Evolutionary conservation across 192 early-diverging fungal species (phyloP).

Genomic region (Anaeromyces robustus): DNA sequence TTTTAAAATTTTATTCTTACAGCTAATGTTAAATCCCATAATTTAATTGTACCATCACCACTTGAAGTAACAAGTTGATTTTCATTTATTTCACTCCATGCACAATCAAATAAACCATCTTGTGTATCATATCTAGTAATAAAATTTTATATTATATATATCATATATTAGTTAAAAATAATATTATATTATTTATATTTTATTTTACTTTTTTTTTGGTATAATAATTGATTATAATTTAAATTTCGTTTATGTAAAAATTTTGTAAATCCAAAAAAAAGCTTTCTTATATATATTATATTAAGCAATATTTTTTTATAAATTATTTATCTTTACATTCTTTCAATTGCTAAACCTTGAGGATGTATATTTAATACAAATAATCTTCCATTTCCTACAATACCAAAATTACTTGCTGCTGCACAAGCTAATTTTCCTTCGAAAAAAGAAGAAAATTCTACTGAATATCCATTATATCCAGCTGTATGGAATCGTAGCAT

Average conservation of each 20-base stretch:
- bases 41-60: conserved; percentile 88
- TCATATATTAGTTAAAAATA: too few relatives aligned
- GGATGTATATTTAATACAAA: conserved; percentile 44
- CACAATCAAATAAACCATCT: conserved; percentile 86
- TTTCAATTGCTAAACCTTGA: conserved; percentile 29
- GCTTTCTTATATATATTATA: too few relatives aligned
- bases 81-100: conserved; percentile 93
- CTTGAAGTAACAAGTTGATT: conserved; percentile 79
- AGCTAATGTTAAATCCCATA: conserved; percentile 76
- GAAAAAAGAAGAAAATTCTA: conserved; percentile 90
- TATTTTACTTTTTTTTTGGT: too few relatives aligned
- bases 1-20: conserved; percentile 26
- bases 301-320: background rate
- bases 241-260: too few relatives aligned
- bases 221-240: too few relatives aligned
- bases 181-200: too few relatives aligned
- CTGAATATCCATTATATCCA: conserved; percentile 16
- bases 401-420: conserved; percentile 84
- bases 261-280: too few relatives aligned
- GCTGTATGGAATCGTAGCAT: conserved; percentile 2
- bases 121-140: conserved; percentile 75
- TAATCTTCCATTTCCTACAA: conserved; percentile 89
- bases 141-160: too few relatives aligned
- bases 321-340: conserved; percentile 33
- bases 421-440: conserved; percentile 75